Percentiles rank a stretch among this genome's conserved stretches.
phyloP scores from a whole-genome alignment of 1,284 basidiomycete species.

The Xanthoconium separans region DNA sequence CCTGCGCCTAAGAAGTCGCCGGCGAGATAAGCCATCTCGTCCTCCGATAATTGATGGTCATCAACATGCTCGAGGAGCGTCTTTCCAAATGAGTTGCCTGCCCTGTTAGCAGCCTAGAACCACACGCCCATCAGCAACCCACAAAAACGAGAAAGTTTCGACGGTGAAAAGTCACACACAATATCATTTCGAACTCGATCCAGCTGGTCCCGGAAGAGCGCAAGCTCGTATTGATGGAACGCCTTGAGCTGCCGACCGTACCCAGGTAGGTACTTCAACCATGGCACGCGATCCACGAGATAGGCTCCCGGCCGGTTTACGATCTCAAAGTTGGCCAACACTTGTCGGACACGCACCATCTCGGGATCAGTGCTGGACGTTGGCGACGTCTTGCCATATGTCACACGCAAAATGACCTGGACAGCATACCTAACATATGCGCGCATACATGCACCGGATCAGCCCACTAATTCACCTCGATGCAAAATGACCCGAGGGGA shows the following conservation, averaged over 20 bases:
- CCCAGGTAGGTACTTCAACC: constrained; percentile 40
- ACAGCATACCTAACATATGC: constrained; percentile 58
- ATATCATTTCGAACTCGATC: constrained; percentile 7
- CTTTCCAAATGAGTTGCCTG: constrained; percentile 6
- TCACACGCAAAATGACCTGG: constrained; percentile 59
- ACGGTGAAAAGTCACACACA: background rate
- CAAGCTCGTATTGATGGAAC: background rate
- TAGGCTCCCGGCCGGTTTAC: constrained; percentile 54
- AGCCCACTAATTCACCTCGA: background rate
- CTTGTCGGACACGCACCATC: constrained; percentile 50
- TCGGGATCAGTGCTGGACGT: constrained; percentile 55
- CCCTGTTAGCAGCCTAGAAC: background rate
- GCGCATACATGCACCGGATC: no score
- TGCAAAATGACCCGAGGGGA: background rate
- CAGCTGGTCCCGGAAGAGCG: constrained; percentile 12
- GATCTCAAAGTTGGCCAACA: constrained; percentile 45
- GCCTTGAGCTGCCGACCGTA: background rate
- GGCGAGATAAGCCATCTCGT: constrained; percentile 20
- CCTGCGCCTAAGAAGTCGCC: constrained; percentile 10
- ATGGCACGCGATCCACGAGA: constrained; percentile 56
- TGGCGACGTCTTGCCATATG: constrained; percentile 55
- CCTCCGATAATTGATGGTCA: constrained; percentile 8
- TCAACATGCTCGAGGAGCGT: constrained; percentile 9
- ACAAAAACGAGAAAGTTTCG: background rate
- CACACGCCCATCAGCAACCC: background rate